Evolutionary conservation across 1,284 basidiomycete species (phyloP).

Genomic region (Fomitopsis pinicola): DNA sequence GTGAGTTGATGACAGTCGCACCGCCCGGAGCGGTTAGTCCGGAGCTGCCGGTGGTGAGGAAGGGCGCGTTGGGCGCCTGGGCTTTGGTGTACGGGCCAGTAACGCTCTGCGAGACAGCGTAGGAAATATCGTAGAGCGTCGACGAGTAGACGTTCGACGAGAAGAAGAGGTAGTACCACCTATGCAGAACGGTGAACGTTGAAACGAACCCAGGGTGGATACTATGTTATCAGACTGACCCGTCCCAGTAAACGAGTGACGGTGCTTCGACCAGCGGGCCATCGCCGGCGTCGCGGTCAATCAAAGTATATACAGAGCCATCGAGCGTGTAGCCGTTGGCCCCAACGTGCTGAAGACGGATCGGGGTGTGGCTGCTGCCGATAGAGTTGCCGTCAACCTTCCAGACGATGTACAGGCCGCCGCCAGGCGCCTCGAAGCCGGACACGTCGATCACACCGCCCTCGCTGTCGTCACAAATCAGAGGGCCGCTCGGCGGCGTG

Average conservation of each 20-base stretch:
- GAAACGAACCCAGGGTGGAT: not conserved
- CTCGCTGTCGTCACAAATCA: conserved; percentile 15
- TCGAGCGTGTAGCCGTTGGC: conserved; percentile 15
- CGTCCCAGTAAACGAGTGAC: conserved; percentile 4
- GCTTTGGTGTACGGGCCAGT: conserved; percentile 20
- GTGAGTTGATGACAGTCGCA: conserved; percentile 2
- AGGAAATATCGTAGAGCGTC: conserved; percentile 18
- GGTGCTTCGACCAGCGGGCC: conserved; percentile 22
- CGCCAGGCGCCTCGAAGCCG: conserved; percentile 16
- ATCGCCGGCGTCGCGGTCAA: conserved; percentile 9
- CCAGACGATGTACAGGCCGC: conserved; percentile 16
- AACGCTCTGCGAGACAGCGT: conserved; percentile 18
- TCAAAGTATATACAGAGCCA: conserved; percentile 14
- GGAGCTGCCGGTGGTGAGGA: conserved; percentile 3
- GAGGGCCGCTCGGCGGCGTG: conserved; percentile 12
- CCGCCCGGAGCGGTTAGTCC: conserved; percentile 2
- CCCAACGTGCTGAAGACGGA: conserved; percentile 13
- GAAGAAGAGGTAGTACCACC: conserved; percentile 18
- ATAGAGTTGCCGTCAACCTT: conserved; percentile 21
- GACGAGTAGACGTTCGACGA: conserved; percentile 20
- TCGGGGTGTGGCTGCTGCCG: conserved; percentile 4
- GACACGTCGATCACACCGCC: conserved; percentile 21
- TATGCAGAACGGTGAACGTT: not conserved
- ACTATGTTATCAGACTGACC: not conserved
- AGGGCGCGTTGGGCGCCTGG: conserved; percentile 4